A percentile compares a stretch with the other conserved stretches of the same genome.
These are phyloP conservation scores for Periconia sp. DNA, from an alignment of 2,329 filamentous ascomycete species.

Conservation along the genomic window DNA sequence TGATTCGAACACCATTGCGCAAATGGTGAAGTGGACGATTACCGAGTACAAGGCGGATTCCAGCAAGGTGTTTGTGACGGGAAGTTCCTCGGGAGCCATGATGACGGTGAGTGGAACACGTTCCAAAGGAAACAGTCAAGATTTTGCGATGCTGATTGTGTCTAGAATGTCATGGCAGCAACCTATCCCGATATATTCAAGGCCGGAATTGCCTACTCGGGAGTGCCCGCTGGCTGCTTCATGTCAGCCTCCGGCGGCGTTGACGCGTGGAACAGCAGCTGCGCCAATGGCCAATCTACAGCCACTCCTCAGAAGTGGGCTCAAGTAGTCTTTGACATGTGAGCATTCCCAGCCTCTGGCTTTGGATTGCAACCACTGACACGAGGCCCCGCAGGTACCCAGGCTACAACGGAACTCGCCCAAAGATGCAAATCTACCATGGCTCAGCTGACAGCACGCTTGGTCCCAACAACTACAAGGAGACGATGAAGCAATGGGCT, in stretches of 20 bases:
- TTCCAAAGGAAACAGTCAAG: no score
- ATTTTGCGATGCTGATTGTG: no score
- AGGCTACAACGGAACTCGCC: constrained; percentile 56
- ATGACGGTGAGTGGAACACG: constrained; percentile 58
- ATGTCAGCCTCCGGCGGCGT: constrained; percentile 50
- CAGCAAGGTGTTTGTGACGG: constrained; percentile 61
- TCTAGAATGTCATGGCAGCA: constrained; percentile 55
- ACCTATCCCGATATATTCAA: constrained; percentile 63
- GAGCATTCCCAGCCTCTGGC: constrained; percentile 20
- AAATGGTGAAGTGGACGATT: constrained; percentile 65
- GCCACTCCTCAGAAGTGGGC: constrained; percentile 58
- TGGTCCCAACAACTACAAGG: constrained; percentile 61
- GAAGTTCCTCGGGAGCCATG: constrained; percentile 61
- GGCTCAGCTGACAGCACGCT: constrained; percentile 59
- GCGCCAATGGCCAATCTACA: constrained; percentile 56
- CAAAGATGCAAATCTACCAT: constrained; percentile 66
- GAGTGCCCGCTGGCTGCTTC: constrained; percentile 63
- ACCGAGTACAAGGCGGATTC: constrained; percentile 59
- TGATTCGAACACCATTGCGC: constrained; percentile 62
- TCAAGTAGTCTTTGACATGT: constrained; percentile 54
- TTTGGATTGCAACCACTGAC: not conserved
- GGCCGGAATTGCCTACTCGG: constrained; percentile 59
- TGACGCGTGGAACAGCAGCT: constrained; percentile 59
- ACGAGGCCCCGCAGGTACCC: constrained; percentile 54
- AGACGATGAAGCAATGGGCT: constrained; percentile 52